Percentiles rank a stretch among this genome's conserved stretches.
Conservation (phyloP, 495 filamentous ascomycete species). For the Penicillium soppii region DNA sequence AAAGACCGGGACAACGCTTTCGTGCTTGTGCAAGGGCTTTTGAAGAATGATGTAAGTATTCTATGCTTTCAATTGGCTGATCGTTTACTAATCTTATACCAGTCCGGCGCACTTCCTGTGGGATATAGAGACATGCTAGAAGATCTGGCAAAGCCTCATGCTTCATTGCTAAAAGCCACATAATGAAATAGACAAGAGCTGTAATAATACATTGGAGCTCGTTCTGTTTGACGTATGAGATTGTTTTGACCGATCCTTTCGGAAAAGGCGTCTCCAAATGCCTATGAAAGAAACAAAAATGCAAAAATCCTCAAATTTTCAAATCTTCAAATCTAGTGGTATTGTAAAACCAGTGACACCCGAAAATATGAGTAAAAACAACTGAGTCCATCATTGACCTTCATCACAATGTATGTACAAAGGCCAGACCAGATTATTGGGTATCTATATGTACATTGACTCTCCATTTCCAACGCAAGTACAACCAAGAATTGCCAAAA, state of each 20-base stretch:
- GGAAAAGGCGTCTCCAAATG: no score
- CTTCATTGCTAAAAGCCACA: slow-evolving; percentile 18
- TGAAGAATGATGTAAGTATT: slow-evolving; percentile 49
- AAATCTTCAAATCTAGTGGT: no score
- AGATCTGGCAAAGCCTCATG: slow-evolving; percentile 26
- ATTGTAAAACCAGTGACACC: background rate
- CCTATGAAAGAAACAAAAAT: no score
- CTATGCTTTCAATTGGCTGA: background rate
- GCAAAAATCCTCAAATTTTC: no score
- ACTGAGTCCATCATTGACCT: no score
- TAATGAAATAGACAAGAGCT: background rate
- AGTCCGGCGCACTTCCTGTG: slow-evolving; percentile 31
- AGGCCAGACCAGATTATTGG: background rate
- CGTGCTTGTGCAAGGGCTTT: slow-evolving; percentile 59
- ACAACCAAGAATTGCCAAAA: background rate
- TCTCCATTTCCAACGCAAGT: background rate
- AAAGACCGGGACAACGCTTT: slow-evolving; percentile 65
- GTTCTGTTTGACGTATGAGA: no score
- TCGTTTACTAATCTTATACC: slow-evolving; percentile 14
- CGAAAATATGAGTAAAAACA: no score
- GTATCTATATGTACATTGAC: slow-evolving; percentile 3
- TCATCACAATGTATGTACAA: no score
- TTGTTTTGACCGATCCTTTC: no score
- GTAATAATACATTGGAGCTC: background rate
- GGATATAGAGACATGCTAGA: slow-evolving; percentile 27